Conservation (phyloP, 2,329 filamentous ascomycete genomes). For the Pezicula neosporulosa region DNA sequence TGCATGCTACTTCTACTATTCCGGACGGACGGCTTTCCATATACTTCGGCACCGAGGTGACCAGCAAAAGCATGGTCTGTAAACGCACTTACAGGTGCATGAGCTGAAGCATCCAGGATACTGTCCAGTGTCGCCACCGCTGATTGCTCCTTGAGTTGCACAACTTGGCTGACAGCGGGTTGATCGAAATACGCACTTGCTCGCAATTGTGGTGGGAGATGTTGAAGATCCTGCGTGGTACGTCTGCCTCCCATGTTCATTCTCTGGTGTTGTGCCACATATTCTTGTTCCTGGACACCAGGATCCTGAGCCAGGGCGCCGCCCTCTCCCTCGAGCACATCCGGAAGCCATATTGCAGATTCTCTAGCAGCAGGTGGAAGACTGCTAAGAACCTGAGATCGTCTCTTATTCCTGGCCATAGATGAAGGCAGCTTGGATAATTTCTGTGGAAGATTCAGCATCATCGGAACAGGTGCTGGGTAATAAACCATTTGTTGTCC, state of each 20-base stretch:
- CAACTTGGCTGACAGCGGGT: conserved; percentile 47
- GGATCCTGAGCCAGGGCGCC: conserved; percentile 18
- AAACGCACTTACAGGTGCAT: conserved; percentile 85
- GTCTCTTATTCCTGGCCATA: conserved; percentile 62
- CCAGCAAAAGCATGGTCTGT: conserved; percentile 85
- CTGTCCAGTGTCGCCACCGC: conserved; percentile 86
- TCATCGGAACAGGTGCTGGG: conserved; percentile 87
- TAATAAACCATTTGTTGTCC: conserved; percentile 89
- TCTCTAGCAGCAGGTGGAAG: conserved; percentile 47
- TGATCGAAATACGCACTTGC: conserved; percentile 90
- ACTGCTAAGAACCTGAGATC: conserved; percentile 68
- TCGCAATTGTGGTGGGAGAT: conserved; percentile 77
- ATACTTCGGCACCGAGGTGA: conserved; percentile 70
- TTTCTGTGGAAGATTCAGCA: conserved; percentile 88
- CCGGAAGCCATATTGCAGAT: conserved; percentile 31
- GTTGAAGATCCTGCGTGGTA: conserved; percentile 36
- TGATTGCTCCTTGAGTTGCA: conserved; percentile 70
- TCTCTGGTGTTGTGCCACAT: conserved; percentile 29
- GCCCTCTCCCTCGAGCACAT: conserved; percentile 25
- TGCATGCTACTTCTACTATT: conserved; percentile 45
- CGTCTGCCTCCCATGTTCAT: conserved; percentile 27
- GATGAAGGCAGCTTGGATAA: conserved; percentile 71
- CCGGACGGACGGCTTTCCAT: conserved; percentile 55
- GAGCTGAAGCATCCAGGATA: conserved; percentile 85
- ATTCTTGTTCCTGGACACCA: conserved; percentile 22